Evolutionary conservation across 2,329 filamentous ascomycete genomes (phyloP).

Genomic region (Zymoseptoria crescenta): DNA sequence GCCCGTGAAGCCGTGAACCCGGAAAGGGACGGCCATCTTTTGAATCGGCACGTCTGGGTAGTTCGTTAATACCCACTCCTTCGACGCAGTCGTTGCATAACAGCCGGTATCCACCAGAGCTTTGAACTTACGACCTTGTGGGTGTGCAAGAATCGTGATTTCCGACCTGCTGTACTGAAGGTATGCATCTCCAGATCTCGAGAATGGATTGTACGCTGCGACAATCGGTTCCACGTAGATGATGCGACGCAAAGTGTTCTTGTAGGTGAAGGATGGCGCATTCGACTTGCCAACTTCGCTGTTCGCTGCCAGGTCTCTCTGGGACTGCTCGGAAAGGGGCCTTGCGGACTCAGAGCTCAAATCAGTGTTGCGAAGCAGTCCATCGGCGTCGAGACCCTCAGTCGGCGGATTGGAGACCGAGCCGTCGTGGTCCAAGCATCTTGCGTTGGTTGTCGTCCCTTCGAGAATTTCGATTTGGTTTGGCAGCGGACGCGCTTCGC

Average conservation of each 20-base stretch:
- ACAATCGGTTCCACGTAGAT: not conserved
- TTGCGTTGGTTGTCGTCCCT: no score
- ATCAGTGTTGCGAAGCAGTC: no score
- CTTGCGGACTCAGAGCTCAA: no score
- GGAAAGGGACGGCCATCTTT: not conserved
- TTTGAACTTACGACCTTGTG: not conserved
- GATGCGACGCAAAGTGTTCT: not conserved
- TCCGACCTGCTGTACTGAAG: not conserved
- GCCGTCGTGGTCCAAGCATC: no score
- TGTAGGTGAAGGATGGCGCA: no score
- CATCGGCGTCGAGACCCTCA: no score
- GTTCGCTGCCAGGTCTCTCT: no score
- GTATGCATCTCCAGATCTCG: not conserved
- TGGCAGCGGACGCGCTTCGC: not conserved
- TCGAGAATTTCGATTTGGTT: not conserved
- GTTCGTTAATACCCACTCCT: not conserved
- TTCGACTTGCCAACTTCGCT: no score
- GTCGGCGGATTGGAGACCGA: no score
- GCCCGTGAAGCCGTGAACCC: not conserved
- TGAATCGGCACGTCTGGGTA: not conserved
- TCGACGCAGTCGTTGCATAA: not conserved
- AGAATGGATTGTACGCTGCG: not conserved
- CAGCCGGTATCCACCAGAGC: not conserved
- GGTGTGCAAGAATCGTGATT: not conserved
- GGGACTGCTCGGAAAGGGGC: no score